Base-by-base conservation (phyloP, 495 filamentous ascomycete species). In the Penicillium waksmanii region DNA sequence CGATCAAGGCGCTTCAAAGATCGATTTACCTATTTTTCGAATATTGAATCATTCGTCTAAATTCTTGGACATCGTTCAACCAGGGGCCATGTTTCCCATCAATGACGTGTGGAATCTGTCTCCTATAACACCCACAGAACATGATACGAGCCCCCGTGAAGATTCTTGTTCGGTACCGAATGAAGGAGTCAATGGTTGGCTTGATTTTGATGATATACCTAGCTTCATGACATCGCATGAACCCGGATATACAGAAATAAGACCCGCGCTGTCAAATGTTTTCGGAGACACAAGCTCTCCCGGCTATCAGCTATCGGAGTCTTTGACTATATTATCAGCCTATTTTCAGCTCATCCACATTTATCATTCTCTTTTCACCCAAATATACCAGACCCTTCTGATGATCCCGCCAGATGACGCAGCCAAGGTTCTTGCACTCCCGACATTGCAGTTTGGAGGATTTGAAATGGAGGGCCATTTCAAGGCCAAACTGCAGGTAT, bases 1-100 rank as follows among this genome's bases (percentile, higher is more conserved):
- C 12, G 42, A 19, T 7, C 42, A 19, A 44, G 17, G 15, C 8
- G 9, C 17, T 19, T 44, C 47, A 2, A 64, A 53, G 13, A 49
- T 68, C 0, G 53, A 66, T 17, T 31, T 68, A 21, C 68, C 66
- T 3, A 58, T 69, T 10, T 59, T 49, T 43, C 68, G 63, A 12
- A 58, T 66, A 25, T 51, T 69, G 43, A 49, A 49, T 15, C 63
- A 71, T 34, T 66, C 68, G 0, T 55, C 56, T 6, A 35, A 59
- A 18, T 59, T 71, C 13, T 44, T 69, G n/a, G 49, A 53, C 15
- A 61, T 68, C 0, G 10, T 71, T 17, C 43, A 55, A 5, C 53
- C 49, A 17, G 43, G 19, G 17, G 11, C 2, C 5, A 48, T 48
- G 19, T 27, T 23, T 0, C 27, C 27, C 5, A 7, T 9, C 5